Evolutionary conservation across 176 grass and related monocot species (phyloP), one percentile per base, ranked within the genome.

Genomic region (Oryza australiensis): DNA sequence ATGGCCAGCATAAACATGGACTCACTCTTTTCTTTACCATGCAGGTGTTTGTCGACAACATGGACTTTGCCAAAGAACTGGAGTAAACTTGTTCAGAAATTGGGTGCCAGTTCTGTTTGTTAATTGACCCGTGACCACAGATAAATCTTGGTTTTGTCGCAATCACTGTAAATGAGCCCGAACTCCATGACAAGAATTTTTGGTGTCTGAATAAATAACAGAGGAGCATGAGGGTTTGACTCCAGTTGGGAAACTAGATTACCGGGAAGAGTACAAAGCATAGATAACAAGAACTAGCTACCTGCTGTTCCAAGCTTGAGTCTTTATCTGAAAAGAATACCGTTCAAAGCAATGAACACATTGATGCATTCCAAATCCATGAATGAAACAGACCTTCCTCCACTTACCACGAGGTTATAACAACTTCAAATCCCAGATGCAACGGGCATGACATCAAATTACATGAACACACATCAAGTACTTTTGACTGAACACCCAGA

Each of bases 21-120:
- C 22, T 60, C 9, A 63, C 33, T 27, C 12, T 9, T 55, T 16
- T 27, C 59, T 3, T 3, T 26, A 0, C 23, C 51, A 22, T 85
- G 77, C 83, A 94, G 94, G 94, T 97, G 51, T 90, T 94, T 73
- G 94, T 94, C 9, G 80, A 94, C 64, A 92, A 94, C 29, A 85
- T 87, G 62, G 94, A 94, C 69, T 90, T 94, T n/a, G 76, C 85
- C 33, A 89, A 87, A 62, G 94, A 97, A 43, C 78, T 94, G 51
- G 94, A 97, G 75, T 91, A 40, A 73, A 59, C 26, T 62, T 65
- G 42, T 20, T 26, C 30, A 14, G 2, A 15, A 12, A 12, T 18
- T 38, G 27, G 11, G 27, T 20, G 7, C n/a, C 12, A 35, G 28
- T 65, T 14, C 7, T n/a, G 18, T 20, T 23, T 62, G 22, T 48